phyloP scores from a whole-genome alignment of 2,329 filamentous ascomycete genomes.

The Hypoxylon sp. region DNA sequence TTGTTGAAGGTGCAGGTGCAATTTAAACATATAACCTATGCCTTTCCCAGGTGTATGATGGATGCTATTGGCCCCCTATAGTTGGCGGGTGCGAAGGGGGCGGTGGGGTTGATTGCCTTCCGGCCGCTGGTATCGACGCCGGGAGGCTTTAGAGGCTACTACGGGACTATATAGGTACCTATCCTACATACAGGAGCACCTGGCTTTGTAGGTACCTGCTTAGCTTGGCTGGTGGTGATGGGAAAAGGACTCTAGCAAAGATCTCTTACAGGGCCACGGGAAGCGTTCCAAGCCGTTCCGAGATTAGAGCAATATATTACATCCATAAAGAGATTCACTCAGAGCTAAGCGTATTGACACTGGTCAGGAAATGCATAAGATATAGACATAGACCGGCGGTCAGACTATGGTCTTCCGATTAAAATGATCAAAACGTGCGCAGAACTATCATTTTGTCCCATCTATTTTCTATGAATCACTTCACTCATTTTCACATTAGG shows the following conservation, averaged over 20 bases:
- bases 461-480: conserved; percentile 3
- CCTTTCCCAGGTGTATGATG: neutral
- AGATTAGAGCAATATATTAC: no score
- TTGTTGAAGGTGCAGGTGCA: neutral
- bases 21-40: neutral
- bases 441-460: no score
- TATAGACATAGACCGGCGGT: no score
- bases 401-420: no score
- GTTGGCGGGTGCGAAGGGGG: neutral
- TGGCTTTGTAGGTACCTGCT: no score
- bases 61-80: no score
- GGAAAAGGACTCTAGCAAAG: neutral
- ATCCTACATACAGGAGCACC: no score
- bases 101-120: no score
- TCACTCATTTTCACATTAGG: neutral
- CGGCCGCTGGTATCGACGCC: neutral
- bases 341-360: neutral
- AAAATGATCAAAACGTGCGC: no score
- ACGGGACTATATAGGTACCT: no score
- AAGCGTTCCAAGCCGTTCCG: no score
- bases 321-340: neutral
- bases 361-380: conserved; percentile 22
- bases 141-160: no score
- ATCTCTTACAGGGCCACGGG: neutral
- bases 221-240: neutral